Conservation (phyloP, 2,329 filamentous ascomycete genomes). For the Xylariaceae sp. region DNA sequence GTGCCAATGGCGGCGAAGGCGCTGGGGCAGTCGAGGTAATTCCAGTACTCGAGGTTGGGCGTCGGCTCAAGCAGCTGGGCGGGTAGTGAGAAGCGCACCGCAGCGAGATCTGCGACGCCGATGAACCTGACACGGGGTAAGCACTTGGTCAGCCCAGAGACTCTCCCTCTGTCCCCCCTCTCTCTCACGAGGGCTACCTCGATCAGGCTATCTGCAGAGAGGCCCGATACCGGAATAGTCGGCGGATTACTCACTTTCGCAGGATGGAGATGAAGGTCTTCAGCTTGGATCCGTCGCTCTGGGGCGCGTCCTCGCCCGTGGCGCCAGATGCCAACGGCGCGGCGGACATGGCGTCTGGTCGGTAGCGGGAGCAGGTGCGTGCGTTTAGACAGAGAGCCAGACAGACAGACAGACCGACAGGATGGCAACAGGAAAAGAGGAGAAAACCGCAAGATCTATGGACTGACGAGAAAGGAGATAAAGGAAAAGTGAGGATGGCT, state of each 20-base stretch:
- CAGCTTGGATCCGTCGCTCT: constrained; percentile 80
- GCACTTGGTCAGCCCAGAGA: too few species aligned
- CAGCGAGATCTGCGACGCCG: constrained; percentile 89
- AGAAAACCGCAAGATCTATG: too few species aligned
- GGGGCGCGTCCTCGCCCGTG: constrained; percentile 26
- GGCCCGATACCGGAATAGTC: constrained; percentile 16
- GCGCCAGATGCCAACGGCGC: too few species aligned
- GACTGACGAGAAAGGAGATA: too few species aligned
- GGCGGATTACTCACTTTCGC: constrained; percentile 62
- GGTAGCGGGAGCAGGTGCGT: too few species aligned
- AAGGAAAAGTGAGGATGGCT: too few species aligned
- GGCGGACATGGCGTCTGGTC: too few species aligned
- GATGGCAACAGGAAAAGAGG: neutral
- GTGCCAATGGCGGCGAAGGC: constrained; percentile 79
- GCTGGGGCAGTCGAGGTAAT: constrained; percentile 91
- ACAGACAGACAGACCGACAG: neutral
- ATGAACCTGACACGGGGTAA: constrained; percentile 78
- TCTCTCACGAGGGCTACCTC: too few species aligned
- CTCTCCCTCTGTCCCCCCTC: too few species aligned
- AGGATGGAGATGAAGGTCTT: constrained; percentile 83
- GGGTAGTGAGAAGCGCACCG: constrained; percentile 91
- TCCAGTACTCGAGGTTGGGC: constrained; percentile 98
- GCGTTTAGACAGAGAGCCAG: too few species aligned
- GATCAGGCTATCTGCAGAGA: too few species aligned
- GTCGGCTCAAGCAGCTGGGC: constrained; percentile 93